These are phyloP conservation scores for Leccinum huronense DNA, from an alignment of 1,284 basidiomycete genomes.

Conservation along the genomic window DNA sequence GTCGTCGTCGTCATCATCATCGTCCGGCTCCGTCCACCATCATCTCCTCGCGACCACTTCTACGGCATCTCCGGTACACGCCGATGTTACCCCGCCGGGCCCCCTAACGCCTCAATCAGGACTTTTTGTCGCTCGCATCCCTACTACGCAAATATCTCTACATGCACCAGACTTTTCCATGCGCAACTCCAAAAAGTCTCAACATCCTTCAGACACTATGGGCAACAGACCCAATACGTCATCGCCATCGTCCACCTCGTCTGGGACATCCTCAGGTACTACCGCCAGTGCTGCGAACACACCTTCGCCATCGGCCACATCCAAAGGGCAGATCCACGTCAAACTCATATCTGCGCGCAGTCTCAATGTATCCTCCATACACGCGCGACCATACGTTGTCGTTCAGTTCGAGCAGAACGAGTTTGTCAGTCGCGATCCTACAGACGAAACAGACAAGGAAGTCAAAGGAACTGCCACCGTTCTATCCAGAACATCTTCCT, in stretches of 20 bases:
- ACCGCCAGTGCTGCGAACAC: slow-evolving; percentile 30
- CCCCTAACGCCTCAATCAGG: slow-evolving; percentile 42
- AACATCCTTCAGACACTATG: slow-evolving; percentile 34
- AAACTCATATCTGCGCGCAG: slow-evolving; percentile 92
- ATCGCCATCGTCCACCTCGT: slow-evolving; percentile 45
- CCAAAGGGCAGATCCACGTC: slow-evolving; percentile 87
- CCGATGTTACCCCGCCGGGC: slow-evolving; percentile 37
- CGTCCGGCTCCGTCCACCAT: slow-evolving; percentile 36
- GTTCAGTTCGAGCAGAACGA: slow-evolving; percentile 99
- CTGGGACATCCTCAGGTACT: slow-evolving; percentile 31
- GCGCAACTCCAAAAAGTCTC: slow-evolving; percentile 48
- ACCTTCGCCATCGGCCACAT: slow-evolving; percentile 40
- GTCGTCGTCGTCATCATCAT: background rate
- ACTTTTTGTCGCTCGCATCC: slow-evolving; percentile 54
- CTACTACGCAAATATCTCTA: slow-evolving; percentile 73
- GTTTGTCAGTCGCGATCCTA: slow-evolving; percentile 92
- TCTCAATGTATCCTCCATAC: slow-evolving; percentile 70
- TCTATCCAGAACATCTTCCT: slow-evolving; percentile 57
- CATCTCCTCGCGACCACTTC: slow-evolving; percentile 39
- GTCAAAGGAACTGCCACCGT: slow-evolving; percentile 76
- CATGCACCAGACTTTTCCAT: slow-evolving; percentile 79
- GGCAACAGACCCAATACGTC: slow-evolving; percentile 39
- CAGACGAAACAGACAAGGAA: slow-evolving; percentile 82
- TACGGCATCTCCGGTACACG: slow-evolving; percentile 25
- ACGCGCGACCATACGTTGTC: slow-evolving; percentile 89